These are phyloP conservation scores for Hondaea fermentalgiana DNA, from an alignment of 108 stramenopile genomes.

Conservation along the genomic window DNA sequence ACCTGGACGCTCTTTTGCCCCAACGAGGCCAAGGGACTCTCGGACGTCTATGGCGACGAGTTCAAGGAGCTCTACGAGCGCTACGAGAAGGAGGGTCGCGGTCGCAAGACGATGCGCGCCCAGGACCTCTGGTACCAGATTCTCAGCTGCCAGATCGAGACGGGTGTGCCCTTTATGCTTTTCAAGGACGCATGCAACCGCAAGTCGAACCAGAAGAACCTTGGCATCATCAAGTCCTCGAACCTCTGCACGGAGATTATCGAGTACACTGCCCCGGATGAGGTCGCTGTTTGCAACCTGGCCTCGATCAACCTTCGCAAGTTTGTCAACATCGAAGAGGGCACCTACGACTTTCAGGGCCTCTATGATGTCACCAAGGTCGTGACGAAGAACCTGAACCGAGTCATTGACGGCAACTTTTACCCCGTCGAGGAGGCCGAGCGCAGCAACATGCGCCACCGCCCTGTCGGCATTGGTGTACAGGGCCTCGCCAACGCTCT, in stretches of 20 bases:
- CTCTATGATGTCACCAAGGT: slow-evolving; percentile 78
- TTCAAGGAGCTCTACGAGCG: slow-evolving; percentile 83
- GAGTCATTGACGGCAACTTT: slow-evolving; percentile 94
- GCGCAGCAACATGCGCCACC: slow-evolving; percentile 83
- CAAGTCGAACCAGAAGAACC: slow-evolving; percentile 96
- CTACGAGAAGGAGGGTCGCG: slow-evolving; percentile 87
- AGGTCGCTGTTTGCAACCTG: slow-evolving; percentile 98
- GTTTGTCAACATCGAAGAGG: slow-evolving; percentile 58
- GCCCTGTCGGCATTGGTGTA: slow-evolving; percentile 99
- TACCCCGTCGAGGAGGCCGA: slow-evolving; percentile 71
- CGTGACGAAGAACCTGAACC: slow-evolving; percentile 88
- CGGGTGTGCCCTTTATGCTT: slow-evolving; percentile 99
- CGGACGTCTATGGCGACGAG: slow-evolving; percentile 74
- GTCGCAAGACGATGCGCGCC: slow-evolving; percentile 78
- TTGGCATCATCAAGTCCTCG: slow-evolving; percentile 93
- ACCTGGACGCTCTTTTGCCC: slow-evolving; percentile 91
- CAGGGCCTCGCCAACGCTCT: slow-evolving; percentile 98
- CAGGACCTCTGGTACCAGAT: slow-evolving; percentile 96
- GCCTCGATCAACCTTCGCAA: slow-evolving; percentile 89
- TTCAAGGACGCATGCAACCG: slow-evolving; percentile 97
- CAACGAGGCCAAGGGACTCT: slow-evolving; percentile 89
- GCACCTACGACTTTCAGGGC: slow-evolving; percentile 72
- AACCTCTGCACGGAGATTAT: slow-evolving; percentile 97
- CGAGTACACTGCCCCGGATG: slow-evolving; percentile 95
- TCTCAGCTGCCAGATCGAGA: slow-evolving; percentile 96